Evolutionary conservation across 2,329 filamentous ascomycete species (phyloP), one percentile per base, ranked within the genome.

Genomic region (Trichoderma oligosporum): DNA sequence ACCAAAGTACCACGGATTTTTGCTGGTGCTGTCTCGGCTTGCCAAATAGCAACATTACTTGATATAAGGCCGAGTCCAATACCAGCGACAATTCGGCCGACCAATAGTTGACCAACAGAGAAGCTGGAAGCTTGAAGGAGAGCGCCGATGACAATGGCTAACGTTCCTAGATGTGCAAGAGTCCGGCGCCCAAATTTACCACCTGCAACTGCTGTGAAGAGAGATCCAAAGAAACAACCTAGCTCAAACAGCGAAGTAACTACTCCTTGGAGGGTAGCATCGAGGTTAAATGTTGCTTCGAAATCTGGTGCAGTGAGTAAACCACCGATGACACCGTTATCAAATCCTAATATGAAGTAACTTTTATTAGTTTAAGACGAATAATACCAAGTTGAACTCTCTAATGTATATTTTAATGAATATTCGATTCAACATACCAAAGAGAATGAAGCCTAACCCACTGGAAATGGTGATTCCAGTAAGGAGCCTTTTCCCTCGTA

Each of bases 51-150:
- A 61, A 3, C 22, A 11, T 48, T 56, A 18, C 41, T 39, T 2
- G 41, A 31, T 18, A 51, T 51, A 12, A 35, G 8, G 7, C 45
- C 27, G n/a, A 42, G 18, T 9, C 57, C 31, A 7, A 55, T 31
- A 4, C 78, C 78, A 0, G 78, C 74, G 8, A 81, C 69, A 25
- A 78, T 71, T 11, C 78, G 69, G 2, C 74, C 78, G 7, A 78
- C 68, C 33, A 78, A 73, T 57, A 79, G 70, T 54, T 77, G 76
- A 1, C 74, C 62, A 4, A 74, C 70, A n/a, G 66, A 69, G 60
- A 71, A 77, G 1, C 75, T 72, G 0, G 74, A 69, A 2, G 74
- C 71, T 63, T 80, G 77, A 3, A 81, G 67, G 3, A 74, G 61
- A 2, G 76, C 76, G 4, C 78, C 78, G 1, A 73, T 52, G n/a